Conservation (phyloP, 768 basidiomycete genomes). For the Pisolithus marmoratus region DNA sequence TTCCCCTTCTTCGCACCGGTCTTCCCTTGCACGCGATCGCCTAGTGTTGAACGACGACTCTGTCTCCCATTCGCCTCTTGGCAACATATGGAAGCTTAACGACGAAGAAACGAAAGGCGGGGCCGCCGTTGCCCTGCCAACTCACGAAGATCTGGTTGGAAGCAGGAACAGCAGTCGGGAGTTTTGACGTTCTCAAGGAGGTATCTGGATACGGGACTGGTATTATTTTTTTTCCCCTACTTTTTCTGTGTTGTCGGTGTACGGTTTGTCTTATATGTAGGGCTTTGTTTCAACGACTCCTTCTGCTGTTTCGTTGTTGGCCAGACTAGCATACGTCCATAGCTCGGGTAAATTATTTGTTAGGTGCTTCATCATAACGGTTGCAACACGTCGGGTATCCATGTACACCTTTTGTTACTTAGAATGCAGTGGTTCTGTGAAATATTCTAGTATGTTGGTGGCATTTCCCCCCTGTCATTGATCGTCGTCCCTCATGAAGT, state of each 20-base stretch:
- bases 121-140: constrained; percentile 44
- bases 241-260: neutral
- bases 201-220: constrained; percentile 16
- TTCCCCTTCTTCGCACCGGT: constrained; percentile 20
- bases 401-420: no score
- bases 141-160: constrained; percentile 33
- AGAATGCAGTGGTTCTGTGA: neutral
- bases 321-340: neutral
- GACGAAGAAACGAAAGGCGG: constrained; percentile 62
- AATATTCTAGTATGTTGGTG: neutral
- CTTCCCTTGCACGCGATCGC: constrained; percentile 22
- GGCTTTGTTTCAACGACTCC: neutral
- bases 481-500: constrained; percentile 10
- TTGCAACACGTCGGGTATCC: no score
- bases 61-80: constrained; percentile 26
- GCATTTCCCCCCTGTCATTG: neutral
- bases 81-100: constrained; percentile 69
- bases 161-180: constrained; percentile 39
- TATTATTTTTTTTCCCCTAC: no score
- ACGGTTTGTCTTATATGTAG: neutral
- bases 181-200: constrained; percentile 19
- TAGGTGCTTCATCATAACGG: neutral
- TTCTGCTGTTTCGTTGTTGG: neutral
- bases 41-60: constrained; percentile 23
- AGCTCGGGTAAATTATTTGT: constrained; percentile 1